These are phyloP conservation scores for Leptographium radiaticola DNA, from an alignment of 2,329 filamentous ascomycete genomes.

Conservation along the genomic window DNA sequence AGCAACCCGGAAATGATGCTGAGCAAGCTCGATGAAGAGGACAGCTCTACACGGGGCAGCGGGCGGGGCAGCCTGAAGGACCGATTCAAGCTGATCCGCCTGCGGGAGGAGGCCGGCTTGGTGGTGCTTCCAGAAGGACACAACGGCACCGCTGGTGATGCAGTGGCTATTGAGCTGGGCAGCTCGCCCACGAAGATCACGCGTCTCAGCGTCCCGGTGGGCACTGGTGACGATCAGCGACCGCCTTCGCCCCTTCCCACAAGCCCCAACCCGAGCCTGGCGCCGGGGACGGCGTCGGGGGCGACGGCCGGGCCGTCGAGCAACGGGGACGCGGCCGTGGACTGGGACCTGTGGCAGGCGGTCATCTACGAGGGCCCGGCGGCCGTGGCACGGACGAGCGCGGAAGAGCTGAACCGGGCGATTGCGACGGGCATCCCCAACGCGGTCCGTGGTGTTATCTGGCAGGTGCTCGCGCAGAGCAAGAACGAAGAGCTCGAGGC, in stretches of 20 bases:
- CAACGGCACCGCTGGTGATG: not conserved
- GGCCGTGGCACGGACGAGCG: constrained; percentile 73
- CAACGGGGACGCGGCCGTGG: constrained; percentile 55
- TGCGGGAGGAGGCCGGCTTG: constrained; percentile 59
- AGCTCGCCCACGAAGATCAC: not conserved
- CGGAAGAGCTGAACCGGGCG: constrained; percentile 78
- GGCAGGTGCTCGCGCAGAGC: constrained; percentile 93
- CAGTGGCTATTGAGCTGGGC: constrained; percentile 6
- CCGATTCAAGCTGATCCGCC: constrained; percentile 63
- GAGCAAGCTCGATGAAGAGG: constrained; percentile 59
- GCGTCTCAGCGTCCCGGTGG: constrained; percentile 2
- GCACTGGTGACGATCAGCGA: constrained; percentile 11
- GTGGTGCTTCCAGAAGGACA: constrained; percentile 27
- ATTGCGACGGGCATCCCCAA: constrained; percentile 90
- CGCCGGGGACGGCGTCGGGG: constrained; percentile 77
- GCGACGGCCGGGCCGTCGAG: constrained; percentile 64
- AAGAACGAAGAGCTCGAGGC: constrained; percentile 82
- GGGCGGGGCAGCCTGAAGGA: constrained; percentile 57
- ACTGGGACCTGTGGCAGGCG: constrained; percentile 97
- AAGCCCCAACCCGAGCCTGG: constrained; percentile 55
- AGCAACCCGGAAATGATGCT: constrained; percentile 75
- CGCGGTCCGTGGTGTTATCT: constrained; percentile 94
- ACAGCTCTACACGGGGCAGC: constrained; percentile 27
- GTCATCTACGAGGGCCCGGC: constrained; percentile 90
- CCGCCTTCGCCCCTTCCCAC: constrained; percentile 41